A percentile compares a stretch with the other conserved stretches of the same genome.
These are phyloP conservation scores for Thelephora terrestris DNA, from an alignment of 1,284 basidiomycete species.

Conservation along the genomic window DNA sequence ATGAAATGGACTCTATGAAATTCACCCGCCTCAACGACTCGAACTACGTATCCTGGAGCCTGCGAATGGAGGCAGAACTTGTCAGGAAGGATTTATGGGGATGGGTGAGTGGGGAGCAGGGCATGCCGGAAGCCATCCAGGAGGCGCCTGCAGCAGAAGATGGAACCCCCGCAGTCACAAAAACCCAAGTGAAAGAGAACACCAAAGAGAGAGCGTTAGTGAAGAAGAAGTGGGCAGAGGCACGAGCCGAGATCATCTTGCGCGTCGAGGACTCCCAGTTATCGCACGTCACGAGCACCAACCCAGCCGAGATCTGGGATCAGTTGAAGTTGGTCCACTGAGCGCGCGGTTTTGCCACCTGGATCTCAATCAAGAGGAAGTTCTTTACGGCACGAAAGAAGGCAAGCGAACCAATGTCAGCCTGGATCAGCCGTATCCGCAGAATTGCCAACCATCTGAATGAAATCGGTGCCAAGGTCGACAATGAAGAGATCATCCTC, in stretches of 20 bases:
- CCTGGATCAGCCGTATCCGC: constrained; percentile 23
- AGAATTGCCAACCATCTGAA: constrained; percentile 16
- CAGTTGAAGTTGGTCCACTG: constrained; percentile 20
- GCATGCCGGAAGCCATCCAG: no score
- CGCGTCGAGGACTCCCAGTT: constrained; percentile 23
- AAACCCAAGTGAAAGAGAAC: constrained; percentile 6
- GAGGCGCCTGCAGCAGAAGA: not conserved
- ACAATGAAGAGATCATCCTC: constrained; percentile 24
- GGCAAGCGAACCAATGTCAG: constrained; percentile 17
- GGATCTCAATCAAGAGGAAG: constrained; percentile 14
- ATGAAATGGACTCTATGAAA: not conserved
- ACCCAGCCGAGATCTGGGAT: constrained; percentile 22
- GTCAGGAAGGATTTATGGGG: constrained; percentile 16
- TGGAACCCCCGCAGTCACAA: not conserved
- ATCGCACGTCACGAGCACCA: constrained; percentile 17
- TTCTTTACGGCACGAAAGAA: constrained; percentile 22
- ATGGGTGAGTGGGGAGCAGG: constrained; percentile 1
- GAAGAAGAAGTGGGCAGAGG: constrained; percentile 17
- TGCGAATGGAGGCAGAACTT: constrained; percentile 24
- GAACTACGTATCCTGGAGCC: constrained; percentile 24
- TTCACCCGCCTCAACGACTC: constrained; percentile 13
- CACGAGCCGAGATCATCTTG: constrained; percentile 22
- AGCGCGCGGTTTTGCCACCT: constrained; percentile 21
- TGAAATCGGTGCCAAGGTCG: constrained; percentile 14
- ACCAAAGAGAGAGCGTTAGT: constrained; percentile 7